Base-by-base conservation (phyloP, 2,329 filamentous ascomycete species). In the Apiospora marii region DNA sequence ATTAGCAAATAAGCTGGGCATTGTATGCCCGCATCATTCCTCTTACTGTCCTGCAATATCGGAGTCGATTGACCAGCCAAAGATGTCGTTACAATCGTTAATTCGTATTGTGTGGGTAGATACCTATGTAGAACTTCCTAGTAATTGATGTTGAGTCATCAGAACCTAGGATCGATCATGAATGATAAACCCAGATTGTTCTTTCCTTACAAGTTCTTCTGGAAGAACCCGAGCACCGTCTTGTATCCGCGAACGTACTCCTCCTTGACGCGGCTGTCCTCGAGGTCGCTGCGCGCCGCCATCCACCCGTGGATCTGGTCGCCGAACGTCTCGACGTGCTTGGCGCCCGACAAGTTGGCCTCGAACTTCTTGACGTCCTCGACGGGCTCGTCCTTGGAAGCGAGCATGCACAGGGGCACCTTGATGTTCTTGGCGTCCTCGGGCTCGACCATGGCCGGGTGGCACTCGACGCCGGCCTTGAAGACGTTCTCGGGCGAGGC, bases 221-320 rank as follows among this genome's bases (percentile, higher is more conserved):
- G 81, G 74, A 92, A 88, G 82, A 92, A 92, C 67, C 84, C 81
- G 53, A 91, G 78, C 27, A 91, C 83, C 22, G 85, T 87, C 84
- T 88, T 85, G 82, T 90, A 92, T 3, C 89, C 90, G 67, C 91
- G 87, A 67, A 85, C 84, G 74, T 91, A 92, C 83, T 92, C 91
- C 75, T 88, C 86, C 81, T 87, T 89, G 78, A 90, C 87, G 58
- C 85, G 86, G 68, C 85, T 82, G 67, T 92, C 84, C 46, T 85
- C 84, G 43, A 93, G 82, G 77, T 93, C 83, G 0, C 88, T 85
- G 37, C 91, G 87, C 0, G 92, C 91, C 1, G 89, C 90, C 92
- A 93, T 94, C 91, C 91, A 94, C 64, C 92, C 92, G 81, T 94
- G 92, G 78, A 91, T 87, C 86, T 92, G 92, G 77, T 90, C 90